Percentiles rank a stretch among this genome's conserved stretches.
Evolutionary conservation across 352 stramenopile species (phyloP).

Genomic region (Phytophthora parvispora): DNA sequence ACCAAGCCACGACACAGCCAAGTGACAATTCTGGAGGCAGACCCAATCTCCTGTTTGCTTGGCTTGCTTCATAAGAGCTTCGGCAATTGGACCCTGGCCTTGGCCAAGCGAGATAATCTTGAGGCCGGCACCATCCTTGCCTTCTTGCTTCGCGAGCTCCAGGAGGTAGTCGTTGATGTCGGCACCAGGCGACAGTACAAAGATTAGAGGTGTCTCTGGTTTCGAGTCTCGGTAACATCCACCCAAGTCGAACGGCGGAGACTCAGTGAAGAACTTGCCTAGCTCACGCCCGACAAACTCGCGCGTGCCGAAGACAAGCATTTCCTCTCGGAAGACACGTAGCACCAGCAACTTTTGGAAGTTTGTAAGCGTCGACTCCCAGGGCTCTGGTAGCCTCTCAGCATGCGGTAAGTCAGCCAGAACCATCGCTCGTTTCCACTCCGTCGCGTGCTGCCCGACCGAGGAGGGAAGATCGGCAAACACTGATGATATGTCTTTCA

Average conservation of each 20-base stretch:
- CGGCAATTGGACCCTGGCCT: constrained; percentile 94
- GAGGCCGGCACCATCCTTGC: constrained; percentile 87
- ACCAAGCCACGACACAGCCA: constrained; percentile 93
- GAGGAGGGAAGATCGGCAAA: constrained; percentile 64
- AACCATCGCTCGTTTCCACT: constrained; percentile 87
- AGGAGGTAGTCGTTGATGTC: constrained; percentile 96
- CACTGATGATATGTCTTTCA: constrained; percentile 69
- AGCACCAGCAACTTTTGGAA: constrained; percentile 94
- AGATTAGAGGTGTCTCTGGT: constrained; percentile 94
- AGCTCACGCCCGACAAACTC: constrained; percentile 89
- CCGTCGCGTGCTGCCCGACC: constrained; percentile 46
- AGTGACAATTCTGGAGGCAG: constrained; percentile 96
- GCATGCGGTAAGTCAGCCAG: constrained; percentile 83
- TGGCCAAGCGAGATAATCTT: constrained; percentile 97
- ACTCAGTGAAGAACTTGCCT: constrained; percentile 90
- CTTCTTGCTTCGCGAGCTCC: constrained; percentile 91
- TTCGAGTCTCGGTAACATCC: constrained; percentile 94
- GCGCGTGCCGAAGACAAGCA: constrained; percentile 90
- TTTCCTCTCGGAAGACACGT: constrained; percentile 91
- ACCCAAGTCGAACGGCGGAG: constrained; percentile 93
- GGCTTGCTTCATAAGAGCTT: constrained; percentile 92
- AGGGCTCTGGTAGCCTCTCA: constrained; percentile 70
- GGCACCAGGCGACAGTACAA: constrained; percentile 93
- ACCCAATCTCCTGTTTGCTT: constrained; percentile 95
- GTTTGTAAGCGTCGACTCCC: constrained; percentile 80